Evolutionary conservation across 768 basidiomycete species (phyloP), one percentile per base, ranked within the genome.

Genomic region (Leccinum longicurvipes): DNA sequence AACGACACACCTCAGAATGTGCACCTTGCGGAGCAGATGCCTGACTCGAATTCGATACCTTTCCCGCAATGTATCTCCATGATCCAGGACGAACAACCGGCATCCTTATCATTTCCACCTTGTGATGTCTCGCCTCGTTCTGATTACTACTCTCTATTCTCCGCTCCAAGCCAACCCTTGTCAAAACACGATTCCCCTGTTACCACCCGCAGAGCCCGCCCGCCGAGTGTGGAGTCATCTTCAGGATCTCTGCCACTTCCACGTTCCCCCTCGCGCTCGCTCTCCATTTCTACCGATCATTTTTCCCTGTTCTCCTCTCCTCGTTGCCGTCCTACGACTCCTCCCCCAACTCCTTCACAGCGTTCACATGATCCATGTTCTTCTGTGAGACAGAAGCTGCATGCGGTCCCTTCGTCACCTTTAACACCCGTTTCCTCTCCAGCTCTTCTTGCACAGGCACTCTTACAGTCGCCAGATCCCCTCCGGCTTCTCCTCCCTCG

Each of bases 401-500:
- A 31, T 7, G 36, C 15, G 10, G 23, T 42, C 12, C 8, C 31
- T 24, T 63, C 59, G 9, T 65, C 69, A 6, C 67, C 71, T 19
- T 44, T 68, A 25, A 67, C 63, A 44, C 65, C 65, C 6, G 4
- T 51, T 44, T 63, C 62, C 1, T 67, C 63, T 44, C 55, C 60
- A 4, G 41, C 24, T 51, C 46, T 19, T 59, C 50, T 24, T 51
- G 27, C 25, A 19, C 62, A 32, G 19, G n/a, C 19, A 31, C 41
- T 23, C 4, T 59, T 58, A 19, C 61, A 15, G 24, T 71, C 67
- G 0, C 63, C 67, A 19, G 69, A 67, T 53, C 69, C 59, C 46
- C 59, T 66, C 9, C 64, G 39, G 34, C 51, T 64, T 15, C n/a
- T 56, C 12, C 45, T 63, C 11, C 44, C 57, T 41, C 54, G 21